Percentiles rank a stretch among this genome's conserved stretches.
These are phyloP conservation scores for Chytriomyces sp. DNA, from an alignment of 192 early-diverging fungal genomes.

Conservation along the genomic window DNA sequence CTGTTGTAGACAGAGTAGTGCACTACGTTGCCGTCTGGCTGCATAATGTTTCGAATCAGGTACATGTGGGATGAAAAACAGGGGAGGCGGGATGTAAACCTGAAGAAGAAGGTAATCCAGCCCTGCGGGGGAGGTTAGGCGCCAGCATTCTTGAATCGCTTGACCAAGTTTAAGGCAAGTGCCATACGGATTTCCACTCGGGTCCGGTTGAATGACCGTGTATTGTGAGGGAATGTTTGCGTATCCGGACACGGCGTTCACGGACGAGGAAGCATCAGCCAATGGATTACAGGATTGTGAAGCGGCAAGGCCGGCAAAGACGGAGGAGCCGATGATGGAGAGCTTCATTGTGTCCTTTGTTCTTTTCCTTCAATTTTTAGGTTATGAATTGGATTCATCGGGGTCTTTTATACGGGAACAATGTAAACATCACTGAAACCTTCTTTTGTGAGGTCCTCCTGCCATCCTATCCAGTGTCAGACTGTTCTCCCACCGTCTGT, in stretches of 20 bases:
- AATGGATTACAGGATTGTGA: background rate
- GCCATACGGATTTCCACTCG: no score
- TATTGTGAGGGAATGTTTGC: no score
- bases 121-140: background rate
- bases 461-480: background rate
- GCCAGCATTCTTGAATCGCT: background rate
- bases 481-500: background rate
- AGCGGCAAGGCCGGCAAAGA: no score
- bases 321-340: no score
- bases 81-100: background rate
- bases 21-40: background rate
- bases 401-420: background rate
- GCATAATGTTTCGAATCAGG: background rate
- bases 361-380: background rate
- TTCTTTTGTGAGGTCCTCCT: background rate
- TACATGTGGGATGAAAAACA: background rate
- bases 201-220: no score
- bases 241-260: background rate
- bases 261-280: background rate
- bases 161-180: background rate
- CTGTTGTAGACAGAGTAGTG: background rate
- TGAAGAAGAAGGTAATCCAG: background rate
- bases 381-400: background rate
- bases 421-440: background rate
- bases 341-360: no score